Conservation (phyloP, 2,329 filamentous ascomycete genomes). For the Basipetospora chlamydospora region DNA sequence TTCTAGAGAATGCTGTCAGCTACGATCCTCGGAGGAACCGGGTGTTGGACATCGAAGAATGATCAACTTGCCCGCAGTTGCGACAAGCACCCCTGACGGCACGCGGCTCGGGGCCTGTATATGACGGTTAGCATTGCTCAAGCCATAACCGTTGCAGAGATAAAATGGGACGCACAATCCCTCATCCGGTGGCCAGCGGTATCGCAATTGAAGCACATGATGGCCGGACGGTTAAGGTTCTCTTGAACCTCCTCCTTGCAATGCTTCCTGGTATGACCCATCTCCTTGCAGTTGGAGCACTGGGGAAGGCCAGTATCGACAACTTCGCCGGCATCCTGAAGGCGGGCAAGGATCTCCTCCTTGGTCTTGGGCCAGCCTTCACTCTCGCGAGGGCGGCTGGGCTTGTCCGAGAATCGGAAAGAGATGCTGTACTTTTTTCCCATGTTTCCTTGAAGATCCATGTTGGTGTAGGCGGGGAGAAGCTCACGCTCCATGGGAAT, state of each 20-base stretch:
- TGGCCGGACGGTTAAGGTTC: constrained; percentile 24
- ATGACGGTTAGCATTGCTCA: constrained; percentile 7
- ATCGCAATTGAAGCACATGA: constrained; percentile 52
- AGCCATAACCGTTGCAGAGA: background rate
- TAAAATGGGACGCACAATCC: constrained; percentile 45
- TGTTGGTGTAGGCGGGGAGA: constrained; percentile 45
- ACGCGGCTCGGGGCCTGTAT: constrained; percentile 40
- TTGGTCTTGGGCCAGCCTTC: constrained; percentile 42
- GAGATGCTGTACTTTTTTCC: constrained; percentile 50
- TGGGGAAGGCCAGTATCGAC: constrained; percentile 43
- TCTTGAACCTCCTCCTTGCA: constrained; percentile 46
- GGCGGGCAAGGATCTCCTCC: constrained; percentile 47
- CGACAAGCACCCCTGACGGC: constrained; percentile 51
- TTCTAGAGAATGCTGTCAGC: constrained; percentile 15
- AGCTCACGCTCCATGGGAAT: constrained; percentile 46
- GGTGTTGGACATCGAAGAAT: background rate
- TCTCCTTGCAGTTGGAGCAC: constrained; percentile 49
- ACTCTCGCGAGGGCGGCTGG: constrained; percentile 42
- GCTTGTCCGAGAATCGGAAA: constrained; percentile 44
- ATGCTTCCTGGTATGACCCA: constrained; percentile 46
- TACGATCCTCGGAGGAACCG: too few relatives aligned
- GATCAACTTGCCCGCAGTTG: constrained; percentile 43
- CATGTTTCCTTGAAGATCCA: constrained; percentile 57
- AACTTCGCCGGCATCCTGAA: constrained; percentile 51
- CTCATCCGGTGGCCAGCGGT: constrained; percentile 50